A percentile compares a stretch with the other conserved stretches of the same genome.
phyloP scores from a whole-genome alignment of 129 eudicot species.

The Helianthus tuberosus region DNA sequence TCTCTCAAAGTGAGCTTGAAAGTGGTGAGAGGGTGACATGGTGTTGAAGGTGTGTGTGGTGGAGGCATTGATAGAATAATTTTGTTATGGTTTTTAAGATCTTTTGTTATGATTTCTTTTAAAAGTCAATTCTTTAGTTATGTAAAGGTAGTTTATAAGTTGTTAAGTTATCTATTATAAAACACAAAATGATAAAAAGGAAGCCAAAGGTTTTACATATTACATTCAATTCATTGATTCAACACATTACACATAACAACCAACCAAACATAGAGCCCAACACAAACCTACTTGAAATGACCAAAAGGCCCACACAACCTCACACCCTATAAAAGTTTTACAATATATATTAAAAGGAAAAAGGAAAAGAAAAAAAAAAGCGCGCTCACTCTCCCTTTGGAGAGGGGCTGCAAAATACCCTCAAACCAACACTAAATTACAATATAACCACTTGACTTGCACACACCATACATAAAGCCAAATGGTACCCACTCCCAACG shows the following conservation, averaged over 20 bases:
- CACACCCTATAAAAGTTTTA: conserved; percentile 19
- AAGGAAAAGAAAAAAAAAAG: background rate
- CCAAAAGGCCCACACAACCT: conserved; percentile 26
- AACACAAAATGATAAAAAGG: background rate
- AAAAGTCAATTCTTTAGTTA: background rate
- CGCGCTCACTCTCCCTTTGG: conserved; percentile 83
- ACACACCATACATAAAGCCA: conserved; percentile 27
- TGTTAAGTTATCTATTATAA: background rate
- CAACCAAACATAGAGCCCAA: conserved; percentile 26
- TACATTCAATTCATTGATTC: background rate
- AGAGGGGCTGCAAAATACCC: conserved; percentile 69
- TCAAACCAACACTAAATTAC: conserved; percentile 30
- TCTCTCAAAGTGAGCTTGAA: background rate
- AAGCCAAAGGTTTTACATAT: conserved; percentile 17
- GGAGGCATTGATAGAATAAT: background rate
- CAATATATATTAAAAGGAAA: background rate
- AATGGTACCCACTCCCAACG: conserved; percentile 33
- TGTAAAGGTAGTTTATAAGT: background rate
- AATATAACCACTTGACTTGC: conserved; percentile 34
- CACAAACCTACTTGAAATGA: conserved; percentile 27
- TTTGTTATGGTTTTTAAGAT: background rate
- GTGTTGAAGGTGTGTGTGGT: background rate
- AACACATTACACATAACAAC: background rate
- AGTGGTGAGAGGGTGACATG: background rate
- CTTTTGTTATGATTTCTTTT: background rate